Conservation (phyloP, 2,329 filamentous ascomycete species). For the Pseudonectria buxi region DNA sequence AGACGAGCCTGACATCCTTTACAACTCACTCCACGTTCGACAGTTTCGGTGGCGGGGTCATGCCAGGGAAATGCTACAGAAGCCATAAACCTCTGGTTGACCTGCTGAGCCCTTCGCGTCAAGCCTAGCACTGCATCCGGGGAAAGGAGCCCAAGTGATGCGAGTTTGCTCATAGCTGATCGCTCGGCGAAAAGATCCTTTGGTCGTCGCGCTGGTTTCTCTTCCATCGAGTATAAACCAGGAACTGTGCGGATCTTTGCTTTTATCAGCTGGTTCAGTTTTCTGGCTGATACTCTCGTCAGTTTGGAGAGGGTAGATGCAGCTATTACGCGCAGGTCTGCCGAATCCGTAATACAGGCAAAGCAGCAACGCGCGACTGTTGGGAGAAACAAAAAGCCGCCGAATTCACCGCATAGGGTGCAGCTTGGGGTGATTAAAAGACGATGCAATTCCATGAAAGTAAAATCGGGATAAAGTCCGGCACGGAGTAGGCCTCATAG, state of each 20-base stretch:
- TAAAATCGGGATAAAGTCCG: not conserved
- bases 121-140: not conserved
- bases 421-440: not conserved
- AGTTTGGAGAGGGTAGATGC: not conserved
- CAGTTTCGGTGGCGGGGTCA: not conserved
- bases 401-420: slow-evolving; percentile 3
- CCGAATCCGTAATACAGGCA: not conserved
- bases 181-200: too few relatives aligned
- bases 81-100: not conserved
- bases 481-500: not conserved
- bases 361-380: slow-evolving; percentile 7
- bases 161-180: too few relatives aligned
- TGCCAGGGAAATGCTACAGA: slow-evolving; percentile 1
- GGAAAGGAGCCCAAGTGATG: too few relatives aligned
- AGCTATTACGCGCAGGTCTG: not conserved
- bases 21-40: slow-evolving; percentile 2
- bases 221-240: not conserved
- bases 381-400: slow-evolving; percentile 2
- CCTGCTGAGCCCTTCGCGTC: not conserved
- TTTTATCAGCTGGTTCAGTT: not conserved
- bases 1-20: not conserved
- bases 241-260: not conserved
- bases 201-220: too few relatives aligned
- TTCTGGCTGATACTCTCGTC: not conserved
- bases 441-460: not conserved